Base-by-base conservation (phyloP, 371 early-diverging fungal genomes). In the Mortierella sp. region DNA sequence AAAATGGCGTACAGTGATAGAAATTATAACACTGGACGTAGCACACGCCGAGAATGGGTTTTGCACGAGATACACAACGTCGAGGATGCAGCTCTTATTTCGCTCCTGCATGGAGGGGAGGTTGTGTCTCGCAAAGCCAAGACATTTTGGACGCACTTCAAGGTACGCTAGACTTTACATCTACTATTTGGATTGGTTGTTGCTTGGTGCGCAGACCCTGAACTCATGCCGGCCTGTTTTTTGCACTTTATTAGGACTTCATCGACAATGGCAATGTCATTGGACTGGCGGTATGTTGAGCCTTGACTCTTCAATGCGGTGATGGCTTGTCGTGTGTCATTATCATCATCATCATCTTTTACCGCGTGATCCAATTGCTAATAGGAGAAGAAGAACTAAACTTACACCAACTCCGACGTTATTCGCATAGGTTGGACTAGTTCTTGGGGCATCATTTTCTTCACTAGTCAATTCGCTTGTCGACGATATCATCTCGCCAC, bases 201-300 rank as follows among this genome's bases (percentile, higher is more conserved):
- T 43, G 16, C 10, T 16, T 43, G 11, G 43, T 16, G 10, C 16
- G 16, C 16, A 14, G 16, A 14, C 43, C 5, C 16, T 43, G 11
- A 16, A 43, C 43, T 16, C 14, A 22, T 30, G 30, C 30, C 30
- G 30, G 4, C 30, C 30, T 4, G 30, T 45, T n/a, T 40, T 60
- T 16, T 43, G 47, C 61, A 26, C 4, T 45, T n/a, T 37, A 16
- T 40, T 49, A 78, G 78, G 74, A 73, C 32, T 78, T 78, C 63
- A 73, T 78, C 40, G 78, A 78, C 60, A 78, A 78, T 28, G 78
- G 74, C 40, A 78, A 78, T 52, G 78, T 78, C 10, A 30, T 78
- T 28, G 78, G 74, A 32, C 39, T 78, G n/a, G 78, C 78, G 18
- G 78, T 77, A 72, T 40, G 75, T 68, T 22, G 5, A 18, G 39